Base-by-base conservation (phyloP, 208 protist genomes). In the Crithidia brevicula region DNA sequence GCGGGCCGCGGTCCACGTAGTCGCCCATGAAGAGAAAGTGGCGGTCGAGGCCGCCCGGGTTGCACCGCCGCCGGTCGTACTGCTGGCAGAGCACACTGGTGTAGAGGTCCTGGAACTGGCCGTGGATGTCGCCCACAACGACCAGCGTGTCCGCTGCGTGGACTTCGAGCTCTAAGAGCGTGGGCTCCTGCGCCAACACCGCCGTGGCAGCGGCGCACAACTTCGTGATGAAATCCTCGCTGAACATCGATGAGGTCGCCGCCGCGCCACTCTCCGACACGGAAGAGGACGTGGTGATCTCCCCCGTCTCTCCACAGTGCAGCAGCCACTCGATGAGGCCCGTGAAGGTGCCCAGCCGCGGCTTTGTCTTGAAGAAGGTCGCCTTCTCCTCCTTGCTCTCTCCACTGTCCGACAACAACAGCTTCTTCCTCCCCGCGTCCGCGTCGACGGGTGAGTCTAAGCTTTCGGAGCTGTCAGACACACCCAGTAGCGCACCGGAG, bases 11-110 rank as follows among this genome's bases (percentile, higher is more conserved):
- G 72, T 99, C 98, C n/a, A 99, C 98, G 76, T 99, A 99, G 77
- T 99, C 98, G 18, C 98, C 99, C 18, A 99, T 86, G 85, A 99
- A 99, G 25, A 99, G 86, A 60, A 92, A 91, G 54, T 58, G 76
- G 31, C 76, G 30, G 57, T 73, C 58, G 27, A 62, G 47, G 5
- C 68, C 63, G n/a, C 63, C 47, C 1, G 53, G 51, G 63, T 72
- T 72, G 60, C 43, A 73, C 18, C 47, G 78, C 54, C 31, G 88
- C 54, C 33, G 82, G 78, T 51, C 89, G 86, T 56, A 84, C 92
- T 31, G 73, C 76, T 52, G 81, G 72, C 74, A 67, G 23, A 96
- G 77, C 59, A 96, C 74, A 49, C 72, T 76, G 30, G 49, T 63
- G 77, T 79, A 74, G n/a, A 96, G 68, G 59, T 92, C 89, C 34